Evolutionary conservation across 176 grass and related monocot genomes (phyloP).

Genomic region (Ananas comosus): DNA sequence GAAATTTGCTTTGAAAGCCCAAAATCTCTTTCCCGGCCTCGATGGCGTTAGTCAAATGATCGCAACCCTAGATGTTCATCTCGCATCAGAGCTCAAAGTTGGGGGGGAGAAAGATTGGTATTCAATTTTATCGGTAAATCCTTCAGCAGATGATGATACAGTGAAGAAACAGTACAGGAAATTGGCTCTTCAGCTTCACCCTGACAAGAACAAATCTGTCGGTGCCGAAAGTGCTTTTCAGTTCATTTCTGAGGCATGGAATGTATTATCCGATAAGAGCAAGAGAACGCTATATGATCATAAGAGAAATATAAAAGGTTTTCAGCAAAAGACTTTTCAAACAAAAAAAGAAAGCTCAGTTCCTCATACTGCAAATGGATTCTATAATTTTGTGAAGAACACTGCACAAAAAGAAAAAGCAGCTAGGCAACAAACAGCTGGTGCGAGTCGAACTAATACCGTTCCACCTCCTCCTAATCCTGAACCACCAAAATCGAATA

Average conservation of each 20-base stretch:
- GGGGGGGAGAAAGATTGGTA: conserved; percentile 53
- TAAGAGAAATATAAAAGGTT: conserved; percentile 19
- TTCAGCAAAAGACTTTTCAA: conserved; percentile 12
- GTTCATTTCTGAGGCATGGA: conserved; percentile 58
- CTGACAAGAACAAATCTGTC: conserved; percentile 59
- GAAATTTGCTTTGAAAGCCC: conserved; percentile 58
- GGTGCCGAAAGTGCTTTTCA: conserved; percentile 53
- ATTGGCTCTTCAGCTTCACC: conserved; percentile 58
- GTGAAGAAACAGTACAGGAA: conserved; percentile 66
- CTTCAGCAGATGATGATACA: conserved; percentile 32
- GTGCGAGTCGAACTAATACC: neutral
- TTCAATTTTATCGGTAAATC: conserved; percentile 32
- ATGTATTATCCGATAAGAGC: conserved; percentile 39
- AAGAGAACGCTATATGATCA: conserved; percentile 41
- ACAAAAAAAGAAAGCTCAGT: conserved; percentile 4
- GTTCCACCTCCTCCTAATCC: neutral
- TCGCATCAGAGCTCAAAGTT: conserved; percentile 34
- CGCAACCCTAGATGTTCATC: conserved; percentile 40
- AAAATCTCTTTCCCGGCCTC: conserved; percentile 37
- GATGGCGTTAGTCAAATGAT: conserved; percentile 61
- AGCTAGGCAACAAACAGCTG: neutral
- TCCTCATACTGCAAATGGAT: conserved; percentile 1
- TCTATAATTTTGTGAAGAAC: conserved; percentile 8
- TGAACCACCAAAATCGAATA: conserved; percentile 4
- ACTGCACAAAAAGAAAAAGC: neutral